These are phyloP conservation scores for Penicillium sclerotigenum DNA, from an alignment of 2,329 filamentous ascomycete species.

Conservation along the genomic window DNA sequence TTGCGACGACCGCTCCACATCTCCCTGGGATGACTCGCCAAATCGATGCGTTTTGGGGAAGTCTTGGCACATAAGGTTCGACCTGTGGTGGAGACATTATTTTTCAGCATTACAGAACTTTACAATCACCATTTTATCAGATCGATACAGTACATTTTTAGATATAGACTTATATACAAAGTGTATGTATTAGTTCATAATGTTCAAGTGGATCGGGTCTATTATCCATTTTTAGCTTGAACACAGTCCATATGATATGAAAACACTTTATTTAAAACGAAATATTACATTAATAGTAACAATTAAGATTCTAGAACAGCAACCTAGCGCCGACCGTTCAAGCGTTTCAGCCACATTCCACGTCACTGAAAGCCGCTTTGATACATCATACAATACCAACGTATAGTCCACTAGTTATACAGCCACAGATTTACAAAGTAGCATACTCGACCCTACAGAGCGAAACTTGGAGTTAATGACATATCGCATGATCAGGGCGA, in stretches of 20 bases:
- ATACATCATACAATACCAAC: neutral
- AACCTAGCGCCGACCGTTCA: neutral
- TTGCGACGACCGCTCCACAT: conserved; percentile 11
- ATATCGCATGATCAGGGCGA: neutral
- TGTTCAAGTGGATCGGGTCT: neutral
- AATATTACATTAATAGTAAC: neutral
- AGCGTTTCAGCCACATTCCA: neutral
- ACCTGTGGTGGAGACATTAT: neutral
- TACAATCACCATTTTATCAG: neutral
- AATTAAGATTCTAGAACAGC: neutral
- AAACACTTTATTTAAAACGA: neutral
- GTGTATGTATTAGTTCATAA: neutral
- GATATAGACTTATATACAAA: neutral
- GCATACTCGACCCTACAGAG: neutral
- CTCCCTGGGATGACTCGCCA: conserved; percentile 9
- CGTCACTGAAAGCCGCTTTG: neutral
- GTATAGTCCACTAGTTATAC: too few relatives aligned
- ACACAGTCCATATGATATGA: neutral
- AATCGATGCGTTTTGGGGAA: neutral
- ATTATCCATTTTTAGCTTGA: neutral
- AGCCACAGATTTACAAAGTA: too few relatives aligned
- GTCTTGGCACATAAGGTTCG: conserved; percentile 10
- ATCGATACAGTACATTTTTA: neutral
- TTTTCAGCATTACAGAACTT: neutral
- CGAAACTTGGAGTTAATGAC: neutral